phyloP scores from a whole-genome alignment of 768 basidiomycete genomes.

The Chalciporus chontae region DNA sequence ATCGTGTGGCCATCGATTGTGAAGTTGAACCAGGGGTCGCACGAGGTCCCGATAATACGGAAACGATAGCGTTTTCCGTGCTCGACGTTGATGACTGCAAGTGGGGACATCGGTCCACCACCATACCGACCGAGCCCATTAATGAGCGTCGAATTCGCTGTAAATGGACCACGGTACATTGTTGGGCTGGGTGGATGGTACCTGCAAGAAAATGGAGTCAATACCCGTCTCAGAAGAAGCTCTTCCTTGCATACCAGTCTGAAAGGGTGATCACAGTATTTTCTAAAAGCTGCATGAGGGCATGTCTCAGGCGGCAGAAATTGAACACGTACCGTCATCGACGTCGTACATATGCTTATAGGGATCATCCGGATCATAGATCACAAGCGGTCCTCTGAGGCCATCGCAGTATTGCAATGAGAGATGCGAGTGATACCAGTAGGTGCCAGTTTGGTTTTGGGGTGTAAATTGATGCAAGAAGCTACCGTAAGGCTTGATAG shows the following conservation, averaged over 20 bases:
- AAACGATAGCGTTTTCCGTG: conserved; percentile 35
- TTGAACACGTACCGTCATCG: conserved; percentile 29
- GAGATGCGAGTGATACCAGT: conserved; percentile 36
- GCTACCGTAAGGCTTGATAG: conserved; percentile 16
- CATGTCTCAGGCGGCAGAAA: too few relatives aligned
- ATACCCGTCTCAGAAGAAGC: too few relatives aligned
- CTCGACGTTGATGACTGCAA: conserved; percentile 35
- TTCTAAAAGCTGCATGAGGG: conserved; percentile 9
- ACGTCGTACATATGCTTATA: conserved; percentile 37
- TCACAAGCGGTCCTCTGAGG: conserved; percentile 30
- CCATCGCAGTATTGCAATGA: conserved; percentile 37
- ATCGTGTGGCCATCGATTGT: conserved; percentile 43
- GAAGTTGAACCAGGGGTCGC: conserved; percentile 41
- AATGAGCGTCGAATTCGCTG: conserved; percentile 33
- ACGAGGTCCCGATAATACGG: conserved; percentile 37
- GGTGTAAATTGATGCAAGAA: conserved; percentile 25
- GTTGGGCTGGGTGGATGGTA: conserved; percentile 14
- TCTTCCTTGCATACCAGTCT: conserved; percentile 5
- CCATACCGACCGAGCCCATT: conserved; percentile 38
- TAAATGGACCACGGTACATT: conserved; percentile 6
- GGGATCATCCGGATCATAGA: conserved; percentile 44
- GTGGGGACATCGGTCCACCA: conserved; percentile 32
- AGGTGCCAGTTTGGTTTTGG: conserved; percentile 24
- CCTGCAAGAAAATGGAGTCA: conserved; percentile 3
- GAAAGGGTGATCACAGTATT: conserved; percentile 44